A percentile compares a stretch with the other conserved stretches of the same genome.
phyloP scores from a whole-genome alignment of 2,329 filamentous ascomycete genomes.

The Ascochyta koolunga region DNA sequence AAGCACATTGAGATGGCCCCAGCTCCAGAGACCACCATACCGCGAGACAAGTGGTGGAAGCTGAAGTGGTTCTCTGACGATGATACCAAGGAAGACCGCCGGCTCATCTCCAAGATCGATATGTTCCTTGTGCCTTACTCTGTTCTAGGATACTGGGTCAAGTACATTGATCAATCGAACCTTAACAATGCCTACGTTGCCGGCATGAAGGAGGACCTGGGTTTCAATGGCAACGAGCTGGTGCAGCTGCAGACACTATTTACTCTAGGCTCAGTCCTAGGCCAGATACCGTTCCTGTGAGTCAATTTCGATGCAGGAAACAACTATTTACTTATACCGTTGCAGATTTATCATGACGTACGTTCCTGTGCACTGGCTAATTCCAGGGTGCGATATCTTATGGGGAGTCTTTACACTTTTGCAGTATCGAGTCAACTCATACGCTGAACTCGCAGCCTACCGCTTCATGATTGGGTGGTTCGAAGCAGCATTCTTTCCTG shows the following conservation, averaged over 20 bases:
- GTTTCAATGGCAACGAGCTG: slow-evolving; percentile 58
- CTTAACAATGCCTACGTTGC: slow-evolving; percentile 62
- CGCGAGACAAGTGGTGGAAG: slow-evolving; percentile 20
- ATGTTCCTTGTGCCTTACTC: slow-evolving; percentile 61
- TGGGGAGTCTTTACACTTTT: slow-evolving; percentile 63
- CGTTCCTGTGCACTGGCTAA: slow-evolving; percentile 55
- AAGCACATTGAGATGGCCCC: not conserved
- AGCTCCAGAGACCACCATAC: slow-evolving; percentile 4
- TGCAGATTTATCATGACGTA: slow-evolving; percentile 49
- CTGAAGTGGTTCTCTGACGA: slow-evolving; percentile 32
- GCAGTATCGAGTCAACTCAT: slow-evolving; percentile 56
- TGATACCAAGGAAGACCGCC: slow-evolving; percentile 56
- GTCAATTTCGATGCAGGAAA: not conserved
- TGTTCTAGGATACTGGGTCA: slow-evolving; percentile 61
- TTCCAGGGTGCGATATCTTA: slow-evolving; percentile 57
- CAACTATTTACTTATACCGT: not conserved
- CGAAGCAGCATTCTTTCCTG: slow-evolving; percentile 51
- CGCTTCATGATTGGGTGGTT: slow-evolving; percentile 61
- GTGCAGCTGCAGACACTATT: slow-evolving; percentile 61
- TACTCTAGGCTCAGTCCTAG: slow-evolving; percentile 55
- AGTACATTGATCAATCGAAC: slow-evolving; percentile 61
- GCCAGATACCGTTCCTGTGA: slow-evolving; percentile 57
- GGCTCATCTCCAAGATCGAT: slow-evolving; percentile 61
- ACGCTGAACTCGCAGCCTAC: slow-evolving; percentile 57
- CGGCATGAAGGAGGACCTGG: slow-evolving; percentile 58